Evolutionary conservation across 805 yeast genomes (phyloP).

Genomic region (Kodamaea hsintzibuensis): DNA sequence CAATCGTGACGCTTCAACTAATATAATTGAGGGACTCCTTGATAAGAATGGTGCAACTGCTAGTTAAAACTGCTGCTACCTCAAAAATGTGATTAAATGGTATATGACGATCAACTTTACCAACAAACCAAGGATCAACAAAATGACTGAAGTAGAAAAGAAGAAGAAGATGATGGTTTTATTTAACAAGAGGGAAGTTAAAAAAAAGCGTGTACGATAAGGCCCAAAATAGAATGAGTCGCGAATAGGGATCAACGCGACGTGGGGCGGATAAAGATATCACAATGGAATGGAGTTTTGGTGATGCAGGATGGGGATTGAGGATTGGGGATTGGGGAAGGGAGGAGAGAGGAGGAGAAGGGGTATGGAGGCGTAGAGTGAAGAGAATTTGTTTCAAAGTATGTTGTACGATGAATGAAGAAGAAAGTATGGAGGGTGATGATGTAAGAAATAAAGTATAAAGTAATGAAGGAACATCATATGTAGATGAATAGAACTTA

Average conservation of each 20-base stretch:
- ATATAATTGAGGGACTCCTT: not conserved
- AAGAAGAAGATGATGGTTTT: not conserved
- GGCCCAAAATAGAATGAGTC: not conserved
- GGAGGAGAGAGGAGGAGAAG: not conserved
- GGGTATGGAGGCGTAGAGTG: not conserved
- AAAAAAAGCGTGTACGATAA: not conserved
- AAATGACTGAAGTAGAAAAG: not conserved
- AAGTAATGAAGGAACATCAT: no score
- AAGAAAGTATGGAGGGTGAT: no score
- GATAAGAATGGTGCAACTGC: not conserved
- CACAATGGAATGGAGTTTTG: not conserved
- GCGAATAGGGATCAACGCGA: not conserved
- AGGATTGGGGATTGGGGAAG: not conserved
- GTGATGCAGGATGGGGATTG: not conserved
- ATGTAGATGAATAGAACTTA: no score
- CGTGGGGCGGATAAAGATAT: not conserved
- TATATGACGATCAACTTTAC: not conserved
- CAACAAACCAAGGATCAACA: not conserved
- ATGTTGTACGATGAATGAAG: not conserved
- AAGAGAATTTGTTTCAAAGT: no score
- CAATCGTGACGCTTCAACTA: not conserved
- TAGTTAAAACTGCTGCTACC: not conserved
- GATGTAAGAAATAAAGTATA: no score
- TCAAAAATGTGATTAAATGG: not conserved
- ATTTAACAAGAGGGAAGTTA: not conserved